Percentiles rank a stretch among this genome's conserved stretches.
Evolutionary conservation across 495 filamentous ascomycete genomes (phyloP).

Genomic region (Neurospora sp.): DNA sequence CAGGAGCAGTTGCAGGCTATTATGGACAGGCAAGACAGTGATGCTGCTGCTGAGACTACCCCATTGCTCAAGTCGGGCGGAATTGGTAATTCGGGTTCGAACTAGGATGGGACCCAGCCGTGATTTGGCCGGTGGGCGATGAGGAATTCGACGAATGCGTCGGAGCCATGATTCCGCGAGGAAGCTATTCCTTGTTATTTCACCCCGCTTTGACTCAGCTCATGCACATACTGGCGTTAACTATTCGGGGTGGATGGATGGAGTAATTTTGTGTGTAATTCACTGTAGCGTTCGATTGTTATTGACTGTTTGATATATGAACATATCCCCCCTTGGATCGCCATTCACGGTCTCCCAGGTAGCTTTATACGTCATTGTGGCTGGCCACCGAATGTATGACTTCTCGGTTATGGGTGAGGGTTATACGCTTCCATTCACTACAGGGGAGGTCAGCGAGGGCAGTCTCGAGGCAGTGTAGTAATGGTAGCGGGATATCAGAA

Average conservation of each 20-base stretch:
- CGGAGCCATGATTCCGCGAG: neutral
- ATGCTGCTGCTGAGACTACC: slow-evolving; percentile 31
- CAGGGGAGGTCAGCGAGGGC: neutral
- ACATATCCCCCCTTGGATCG: neutral
- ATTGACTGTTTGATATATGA: neutral
- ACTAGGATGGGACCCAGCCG: slow-evolving; percentile 6
- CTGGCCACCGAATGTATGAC: neutral
- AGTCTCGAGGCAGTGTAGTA: neutral
- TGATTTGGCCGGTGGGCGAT: neutral
- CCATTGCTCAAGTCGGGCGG: slow-evolving; percentile 31
- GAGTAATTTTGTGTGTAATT: neutral
- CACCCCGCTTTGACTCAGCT: neutral
- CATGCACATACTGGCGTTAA: neutral
- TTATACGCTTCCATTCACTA: neutral
- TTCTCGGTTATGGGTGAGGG: no score
- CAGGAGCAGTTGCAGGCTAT: slow-evolving; percentile 31
- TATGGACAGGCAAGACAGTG: slow-evolving; percentile 30
- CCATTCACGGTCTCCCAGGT: neutral
- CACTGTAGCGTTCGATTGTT: neutral
- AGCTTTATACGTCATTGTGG: neutral
- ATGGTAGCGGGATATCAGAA: no score
- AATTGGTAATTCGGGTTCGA: slow-evolving; percentile 19
- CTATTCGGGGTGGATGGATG: neutral
- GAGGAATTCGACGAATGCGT: neutral
- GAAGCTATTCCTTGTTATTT: neutral